Evolutionary conservation across 2,329 filamentous ascomycete genomes (phyloP).

Genomic region (Myriangium duriaei): DNA sequence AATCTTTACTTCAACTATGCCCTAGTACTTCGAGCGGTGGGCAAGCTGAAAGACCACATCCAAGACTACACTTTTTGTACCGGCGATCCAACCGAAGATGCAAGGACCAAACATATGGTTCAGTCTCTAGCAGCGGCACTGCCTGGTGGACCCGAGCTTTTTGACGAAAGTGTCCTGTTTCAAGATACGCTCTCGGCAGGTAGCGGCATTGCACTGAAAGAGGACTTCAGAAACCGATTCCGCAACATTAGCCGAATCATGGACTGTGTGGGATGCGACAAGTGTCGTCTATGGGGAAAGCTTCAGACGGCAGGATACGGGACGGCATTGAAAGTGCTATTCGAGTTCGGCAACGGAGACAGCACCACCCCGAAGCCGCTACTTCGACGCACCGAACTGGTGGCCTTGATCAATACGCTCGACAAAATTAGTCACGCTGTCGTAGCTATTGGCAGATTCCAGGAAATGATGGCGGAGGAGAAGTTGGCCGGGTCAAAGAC

Average conservation of each 20-base stretch:
- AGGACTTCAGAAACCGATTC: slow-evolving; percentile 95
- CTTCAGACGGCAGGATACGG: slow-evolving; percentile 91
- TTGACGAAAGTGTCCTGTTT: slow-evolving; percentile 94
- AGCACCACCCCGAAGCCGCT: slow-evolving; percentile 47
- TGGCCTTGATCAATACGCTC: slow-evolving; percentile 89
- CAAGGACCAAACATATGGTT: slow-evolving; percentile 67
- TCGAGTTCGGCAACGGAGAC: slow-evolving; percentile 70
- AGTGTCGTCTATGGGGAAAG: slow-evolving; percentile 96
- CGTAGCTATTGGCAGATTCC: slow-evolving; percentile 61
- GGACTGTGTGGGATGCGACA: slow-evolving; percentile 98
- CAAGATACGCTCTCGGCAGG: slow-evolving; percentile 40
- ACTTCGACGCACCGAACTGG: slow-evolving; percentile 79
- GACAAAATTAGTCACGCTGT: slow-evolving; percentile 75
- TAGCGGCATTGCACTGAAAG: slow-evolving; percentile 60
- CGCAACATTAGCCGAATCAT: slow-evolving; percentile 92
- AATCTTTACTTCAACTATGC: slow-evolving; percentile 99
- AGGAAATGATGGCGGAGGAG: slow-evolving; percentile 32
- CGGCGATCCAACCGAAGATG: slow-evolving; percentile 69
- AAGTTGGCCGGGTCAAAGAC: slow-evolving; percentile 12
- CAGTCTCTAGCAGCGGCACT: slow-evolving; percentile 61
- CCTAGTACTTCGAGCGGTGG: slow-evolving; percentile 78
- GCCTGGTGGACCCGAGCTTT: slow-evolving; percentile 59
- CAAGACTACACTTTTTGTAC: slow-evolving; percentile 83
- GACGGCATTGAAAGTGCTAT: slow-evolving; percentile 86
- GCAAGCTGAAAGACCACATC: slow-evolving; percentile 76